A percentile compares a stretch with the other conserved stretches of the same genome.
Conservation (phyloP, 1,284 basidiomycete genomes). For the Trichosporon sp. region DNA sequence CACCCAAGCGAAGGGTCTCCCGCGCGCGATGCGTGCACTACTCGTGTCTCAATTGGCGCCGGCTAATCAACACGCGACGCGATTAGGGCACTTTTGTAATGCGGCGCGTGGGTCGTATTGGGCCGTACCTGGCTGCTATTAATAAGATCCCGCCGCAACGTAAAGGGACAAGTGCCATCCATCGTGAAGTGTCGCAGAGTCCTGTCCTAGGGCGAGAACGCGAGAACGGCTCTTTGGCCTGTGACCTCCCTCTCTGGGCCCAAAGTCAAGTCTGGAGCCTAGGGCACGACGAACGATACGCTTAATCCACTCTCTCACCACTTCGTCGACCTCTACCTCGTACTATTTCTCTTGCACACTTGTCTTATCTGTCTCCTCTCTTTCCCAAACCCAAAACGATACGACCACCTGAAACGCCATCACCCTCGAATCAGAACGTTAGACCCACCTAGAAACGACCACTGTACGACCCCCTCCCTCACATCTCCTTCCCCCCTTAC, state of each 20-base stretch:
- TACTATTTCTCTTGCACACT: background rate
- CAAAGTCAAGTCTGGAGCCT: too few relatives aligned
- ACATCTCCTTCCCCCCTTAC: background rate
- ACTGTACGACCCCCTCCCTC: background rate
- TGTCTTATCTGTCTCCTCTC: background rate
- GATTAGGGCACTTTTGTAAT: constrained; percentile 4
- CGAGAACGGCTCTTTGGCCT: background rate
- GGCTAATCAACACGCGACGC: background rate
- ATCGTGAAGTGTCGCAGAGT: background rate
- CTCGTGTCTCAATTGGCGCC: background rate
- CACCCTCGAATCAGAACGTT: background rate
- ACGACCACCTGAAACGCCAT: background rate
- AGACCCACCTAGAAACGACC: constrained; percentile 1
- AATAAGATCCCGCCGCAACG: background rate
- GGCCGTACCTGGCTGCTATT: background rate
- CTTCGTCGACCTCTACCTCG: too few relatives aligned
- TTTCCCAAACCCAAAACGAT: background rate
- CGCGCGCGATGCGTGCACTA: background rate
- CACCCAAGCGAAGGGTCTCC: background rate
- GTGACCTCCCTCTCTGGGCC: background rate
- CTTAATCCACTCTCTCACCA: background rate
- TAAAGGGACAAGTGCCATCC: background rate
- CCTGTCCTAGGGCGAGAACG: too few relatives aligned
- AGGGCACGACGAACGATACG: background rate
- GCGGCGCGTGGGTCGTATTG: background rate